Conservation (phyloP, 352 stramenopile species). For the Phytopythium montanum region DNA sequence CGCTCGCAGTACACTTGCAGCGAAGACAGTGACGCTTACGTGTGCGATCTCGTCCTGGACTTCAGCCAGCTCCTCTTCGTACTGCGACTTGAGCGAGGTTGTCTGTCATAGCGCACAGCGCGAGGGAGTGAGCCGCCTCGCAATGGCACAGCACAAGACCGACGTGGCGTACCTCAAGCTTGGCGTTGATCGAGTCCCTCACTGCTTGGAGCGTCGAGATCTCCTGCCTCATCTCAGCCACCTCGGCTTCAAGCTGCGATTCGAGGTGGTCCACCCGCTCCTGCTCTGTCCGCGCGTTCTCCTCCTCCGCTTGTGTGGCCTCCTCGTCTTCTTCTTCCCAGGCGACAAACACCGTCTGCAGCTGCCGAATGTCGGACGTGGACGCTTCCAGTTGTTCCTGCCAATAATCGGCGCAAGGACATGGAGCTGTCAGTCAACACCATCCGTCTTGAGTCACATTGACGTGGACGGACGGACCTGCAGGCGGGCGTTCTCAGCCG, state of each 20-base stretch:
- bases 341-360: conserved; percentile 49
- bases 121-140: not conserved
- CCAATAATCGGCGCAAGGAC: not conserved
- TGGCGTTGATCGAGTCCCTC: conserved; percentile 40
- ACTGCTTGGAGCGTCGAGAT: conserved; percentile 54
- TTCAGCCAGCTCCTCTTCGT: conserved; percentile 55
- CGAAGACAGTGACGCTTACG: conserved; percentile 19
- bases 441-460: not conserved
- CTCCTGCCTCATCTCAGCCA: conserved; percentile 53
- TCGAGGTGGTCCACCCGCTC: conserved; percentile 27
- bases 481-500: conserved; percentile 23
- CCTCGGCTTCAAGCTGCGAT: conserved; percentile 41
- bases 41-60: conserved; percentile 57
- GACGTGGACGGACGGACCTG: conserved; percentile 17
- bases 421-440: not conserved
- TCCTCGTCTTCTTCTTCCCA: conserved; percentile 32
- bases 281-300: conserved; percentile 25
- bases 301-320: conserved; percentile 11
- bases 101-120: conserved; percentile 12
- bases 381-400: conserved; percentile 36
- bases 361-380: conserved; percentile 39
- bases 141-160: not conserved
- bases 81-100: conserved; percentile 62
- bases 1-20: not conserved
- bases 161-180: conserved; percentile 27